Conservation (phyloP, 176 grass and related monocot genomes). For the Hyparrhenia diplandra region DNA sequence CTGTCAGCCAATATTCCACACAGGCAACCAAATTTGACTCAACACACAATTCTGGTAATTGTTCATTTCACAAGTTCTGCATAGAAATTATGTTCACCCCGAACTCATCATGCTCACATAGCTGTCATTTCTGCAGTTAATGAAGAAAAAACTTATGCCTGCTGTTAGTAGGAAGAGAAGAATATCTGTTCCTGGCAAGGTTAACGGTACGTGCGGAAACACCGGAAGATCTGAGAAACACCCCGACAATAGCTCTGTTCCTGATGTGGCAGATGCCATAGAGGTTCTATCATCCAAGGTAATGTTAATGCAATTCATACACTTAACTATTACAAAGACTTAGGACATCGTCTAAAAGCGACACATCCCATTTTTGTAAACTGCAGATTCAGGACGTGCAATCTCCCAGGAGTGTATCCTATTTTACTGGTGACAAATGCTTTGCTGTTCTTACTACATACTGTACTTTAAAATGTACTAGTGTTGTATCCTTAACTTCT, state of each 20-base stretch:
- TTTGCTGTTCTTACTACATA: not conserved
- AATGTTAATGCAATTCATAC: conserved; percentile 29
- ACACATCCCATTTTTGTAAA: not conserved
- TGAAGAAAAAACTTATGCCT: conserved; percentile 36
- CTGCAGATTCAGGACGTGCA: conserved; percentile 70
- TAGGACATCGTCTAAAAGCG: not conserved
- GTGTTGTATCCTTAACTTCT: conserved; percentile 18
- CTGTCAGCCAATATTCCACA: conserved; percentile 67
- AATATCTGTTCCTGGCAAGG: conserved; percentile 29
- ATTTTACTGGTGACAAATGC: conserved; percentile 1
- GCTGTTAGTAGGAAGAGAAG: conserved; percentile 46
- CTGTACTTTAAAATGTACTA: not conserved
- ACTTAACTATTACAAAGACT: conserved; percentile 13
- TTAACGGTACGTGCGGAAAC: conserved; percentile 32
- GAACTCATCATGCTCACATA: conserved; percentile 20
- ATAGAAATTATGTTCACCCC: conserved; percentile 7
- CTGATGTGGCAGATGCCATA: conserved; percentile 83
- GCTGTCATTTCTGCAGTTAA: conserved; percentile 17
- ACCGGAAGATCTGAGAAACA: conserved; percentile 39
- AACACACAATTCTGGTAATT: conserved; percentile 54
- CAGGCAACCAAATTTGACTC: conserved; percentile 40
- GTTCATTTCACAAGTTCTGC: not conserved
- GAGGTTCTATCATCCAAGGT: conserved; percentile 85
- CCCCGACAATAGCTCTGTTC: conserved; percentile 35
- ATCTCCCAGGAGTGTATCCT: conserved; percentile 61